phyloP scores from a whole-genome alignment of 495 filamentous ascomycete species.

The Lepraria neglecta region DNA sequence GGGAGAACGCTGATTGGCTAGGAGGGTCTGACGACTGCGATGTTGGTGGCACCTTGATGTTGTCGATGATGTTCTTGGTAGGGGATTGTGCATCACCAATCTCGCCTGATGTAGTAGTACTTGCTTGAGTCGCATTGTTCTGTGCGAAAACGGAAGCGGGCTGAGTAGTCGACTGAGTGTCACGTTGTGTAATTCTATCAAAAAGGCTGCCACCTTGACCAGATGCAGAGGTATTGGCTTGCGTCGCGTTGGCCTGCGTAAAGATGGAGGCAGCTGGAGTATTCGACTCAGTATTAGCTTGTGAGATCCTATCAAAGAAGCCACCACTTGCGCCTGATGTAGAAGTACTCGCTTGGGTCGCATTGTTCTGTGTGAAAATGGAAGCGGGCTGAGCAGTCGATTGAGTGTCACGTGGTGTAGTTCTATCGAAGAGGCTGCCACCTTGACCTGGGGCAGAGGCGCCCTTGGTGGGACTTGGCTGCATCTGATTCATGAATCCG shows the following conservation, averaged over 20 bases:
- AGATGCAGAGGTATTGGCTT: background rate
- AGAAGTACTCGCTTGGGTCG: no score
- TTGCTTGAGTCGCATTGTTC: background rate
- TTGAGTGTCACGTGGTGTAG: background rate
- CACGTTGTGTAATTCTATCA: no score
- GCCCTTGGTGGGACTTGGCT: slow-evolving; percentile 12
- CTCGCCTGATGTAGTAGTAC: background rate
- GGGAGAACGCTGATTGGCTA: background rate
- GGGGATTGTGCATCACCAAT: no score
- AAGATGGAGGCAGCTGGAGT: background rate
- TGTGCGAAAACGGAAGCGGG: background rate
- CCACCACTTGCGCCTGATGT: no score
- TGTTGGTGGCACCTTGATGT: background rate
- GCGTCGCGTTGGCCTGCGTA: background rate
- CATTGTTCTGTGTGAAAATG: no score
- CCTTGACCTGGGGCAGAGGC: slow-evolving; percentile 2
- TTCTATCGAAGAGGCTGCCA: slow-evolving; percentile 18
- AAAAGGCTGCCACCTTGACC: no score
- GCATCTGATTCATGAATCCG: slow-evolving; percentile 17
- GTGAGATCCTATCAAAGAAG: no score
- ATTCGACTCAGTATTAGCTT: background rate
- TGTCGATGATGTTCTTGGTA: background rate
- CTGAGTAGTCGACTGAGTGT: no score
- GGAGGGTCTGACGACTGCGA: background rate
- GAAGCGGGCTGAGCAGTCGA: no score